Percentiles rank a stretch among this genome's conserved stretches.
Conservation (phyloP, 306 rosid species). For the Vigna angularis region DNA sequence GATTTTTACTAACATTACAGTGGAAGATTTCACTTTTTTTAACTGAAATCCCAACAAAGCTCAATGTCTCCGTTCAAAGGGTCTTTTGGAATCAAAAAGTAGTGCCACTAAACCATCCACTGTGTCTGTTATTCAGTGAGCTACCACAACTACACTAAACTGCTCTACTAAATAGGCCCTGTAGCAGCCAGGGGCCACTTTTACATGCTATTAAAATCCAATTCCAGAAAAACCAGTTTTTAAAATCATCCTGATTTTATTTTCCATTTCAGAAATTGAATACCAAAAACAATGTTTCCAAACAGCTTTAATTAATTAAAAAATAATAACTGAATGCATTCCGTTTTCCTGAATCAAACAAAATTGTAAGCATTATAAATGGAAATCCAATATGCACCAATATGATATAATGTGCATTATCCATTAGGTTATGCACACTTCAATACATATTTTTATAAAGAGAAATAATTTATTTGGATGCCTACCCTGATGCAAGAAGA, state of each 20-base stretch:
- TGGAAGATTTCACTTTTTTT: background rate
- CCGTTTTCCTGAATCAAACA: slow-evolving; percentile 26
- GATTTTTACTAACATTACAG: background rate
- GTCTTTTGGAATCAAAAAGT: background rate
- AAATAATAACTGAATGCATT: slow-evolving; percentile 14
- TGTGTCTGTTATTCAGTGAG: background rate
- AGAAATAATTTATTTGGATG: slow-evolving; percentile 36
- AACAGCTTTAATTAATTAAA: background rate
- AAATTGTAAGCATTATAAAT: slow-evolving; percentile 8
- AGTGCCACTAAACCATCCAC: background rate
- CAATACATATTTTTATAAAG: slow-evolving; percentile 21
- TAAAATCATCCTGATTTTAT: background rate
- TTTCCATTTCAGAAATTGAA: slow-evolving; percentile 29
- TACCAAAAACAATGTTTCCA: slow-evolving; percentile 9
- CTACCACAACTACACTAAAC: background rate
- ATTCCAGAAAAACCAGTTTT: slow-evolving; percentile 28
- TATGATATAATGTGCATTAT: slow-evolving; percentile 16
- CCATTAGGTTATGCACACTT: slow-evolving; percentile 3
- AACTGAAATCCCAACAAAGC: background rate
- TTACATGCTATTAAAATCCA: background rate
- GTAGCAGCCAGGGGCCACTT: background rate
- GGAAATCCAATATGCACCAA: slow-evolving; percentile 33
- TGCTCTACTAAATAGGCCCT: background rate
- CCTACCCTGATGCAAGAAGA: slow-evolving; percentile 96
- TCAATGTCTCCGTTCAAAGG: background rate